Conservation (phyloP, 75 land plant species). For the Adiantum capillusveneris region DNA sequence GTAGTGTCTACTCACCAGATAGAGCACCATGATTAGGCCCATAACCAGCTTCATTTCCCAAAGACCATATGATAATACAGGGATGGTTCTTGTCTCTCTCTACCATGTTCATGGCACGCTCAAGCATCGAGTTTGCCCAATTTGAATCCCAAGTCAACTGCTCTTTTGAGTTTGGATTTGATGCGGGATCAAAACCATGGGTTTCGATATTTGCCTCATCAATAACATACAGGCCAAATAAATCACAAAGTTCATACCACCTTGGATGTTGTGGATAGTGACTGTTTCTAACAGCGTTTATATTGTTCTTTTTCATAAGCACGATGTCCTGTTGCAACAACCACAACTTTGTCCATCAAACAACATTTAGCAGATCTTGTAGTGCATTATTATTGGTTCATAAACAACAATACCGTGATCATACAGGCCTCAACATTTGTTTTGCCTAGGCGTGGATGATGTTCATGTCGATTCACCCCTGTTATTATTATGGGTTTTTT, state of each 20-base stretch:
- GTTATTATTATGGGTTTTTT: conserved; percentile 71
- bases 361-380: too few species aligned
- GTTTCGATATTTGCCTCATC: conserved; percentile 99
- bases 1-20: conserved; percentile 51
- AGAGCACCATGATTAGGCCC: conserved; percentile 89
- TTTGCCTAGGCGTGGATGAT: conserved; percentile 96
- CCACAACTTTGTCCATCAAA: too few species aligned
- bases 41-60: conserved; percentile 93
- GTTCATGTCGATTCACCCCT: conserved; percentile 97
- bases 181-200: conserved; percentile 75
- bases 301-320: conserved; percentile 92
- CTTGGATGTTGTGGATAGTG: conserved; percentile 97
- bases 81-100: conserved; percentile 99
- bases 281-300: conserved; percentile 97
- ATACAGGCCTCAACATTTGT: conserved; percentile 93
- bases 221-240: conserved; percentile 92
- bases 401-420: conserved; percentile 51
- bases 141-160: conserved; percentile 71
- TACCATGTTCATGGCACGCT: conserved; percentile 88
- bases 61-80: conserved; percentile 87
- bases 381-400: too few species aligned
- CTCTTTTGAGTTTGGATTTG: conserved; percentile 28
- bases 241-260: conserved; percentile 94
- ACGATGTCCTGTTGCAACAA: conserved; percentile 77
- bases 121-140: conserved; percentile 82